Evolutionary conservation across 108 stramenopile species (phyloP).

Genomic region (Stephanodiscus minutulus): DNA sequence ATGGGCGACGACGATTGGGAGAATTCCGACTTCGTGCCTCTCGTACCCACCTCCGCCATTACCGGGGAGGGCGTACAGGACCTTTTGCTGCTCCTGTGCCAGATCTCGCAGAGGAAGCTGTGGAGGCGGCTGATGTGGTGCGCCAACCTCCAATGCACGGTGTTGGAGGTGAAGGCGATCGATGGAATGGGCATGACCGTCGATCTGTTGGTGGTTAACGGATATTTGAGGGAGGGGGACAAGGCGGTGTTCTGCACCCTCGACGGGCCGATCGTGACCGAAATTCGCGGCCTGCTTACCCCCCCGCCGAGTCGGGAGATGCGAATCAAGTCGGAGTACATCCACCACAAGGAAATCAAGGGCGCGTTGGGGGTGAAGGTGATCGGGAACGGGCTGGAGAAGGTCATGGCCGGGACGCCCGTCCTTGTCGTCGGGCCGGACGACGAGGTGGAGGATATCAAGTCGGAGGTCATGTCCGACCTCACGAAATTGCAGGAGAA

Average conservation of each 20-base stretch:
- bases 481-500: slow-evolving; percentile 80
- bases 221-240: slow-evolving; percentile 91
- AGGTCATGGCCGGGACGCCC: slow-evolving; percentile 98
- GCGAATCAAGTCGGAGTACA: slow-evolving; percentile 96
- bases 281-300: slow-evolving; percentile 96
- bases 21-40: slow-evolving; percentile 90
- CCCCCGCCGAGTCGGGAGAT: slow-evolving; percentile 98
- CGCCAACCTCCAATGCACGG: slow-evolving; percentile 93
- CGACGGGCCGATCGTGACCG: slow-evolving; percentile 96
- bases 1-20: slow-evolving; percentile 95
- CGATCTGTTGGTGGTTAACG: slow-evolving; percentile 97
- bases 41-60: slow-evolving; percentile 97
- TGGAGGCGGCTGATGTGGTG: slow-evolving; percentile 94
- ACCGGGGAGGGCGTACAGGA: slow-evolving; percentile 99
- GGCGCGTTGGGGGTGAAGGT: slow-evolving; percentile 99
- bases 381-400: slow-evolving; percentile 92
- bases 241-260: slow-evolving; percentile 96
- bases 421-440: slow-evolving; percentile 94
- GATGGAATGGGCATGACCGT: slow-evolving; percentile 99
- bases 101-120: slow-evolving; percentile 92
- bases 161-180: slow-evolving; percentile 98
- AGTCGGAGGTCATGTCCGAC: slow-evolving; percentile 97
- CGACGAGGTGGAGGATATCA: slow-evolving; percentile 98
- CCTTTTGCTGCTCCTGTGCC: slow-evolving; percentile 90
- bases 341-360: slow-evolving; percentile 95